Percentiles rank a stretch among this genome's conserved stretches.
Conservation (phyloP, 768 basidiomycete genomes). For the Phaeotremella fagi region DNA sequence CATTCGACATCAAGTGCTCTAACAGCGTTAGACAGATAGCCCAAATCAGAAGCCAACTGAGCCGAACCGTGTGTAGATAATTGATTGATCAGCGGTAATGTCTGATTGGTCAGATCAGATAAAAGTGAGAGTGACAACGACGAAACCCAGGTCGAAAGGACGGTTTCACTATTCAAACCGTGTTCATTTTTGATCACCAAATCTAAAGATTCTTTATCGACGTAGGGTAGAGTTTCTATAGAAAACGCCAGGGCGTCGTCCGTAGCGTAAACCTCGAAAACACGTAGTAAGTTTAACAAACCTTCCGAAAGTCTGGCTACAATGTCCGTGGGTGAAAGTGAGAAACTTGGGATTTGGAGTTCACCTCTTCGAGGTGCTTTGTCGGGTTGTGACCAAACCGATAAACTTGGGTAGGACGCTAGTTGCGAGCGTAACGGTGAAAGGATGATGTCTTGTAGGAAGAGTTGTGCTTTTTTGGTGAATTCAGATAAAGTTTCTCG, state of each 20-base stretch:
- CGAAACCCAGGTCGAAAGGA: constrained; percentile 85
- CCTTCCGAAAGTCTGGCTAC: constrained; percentile 88
- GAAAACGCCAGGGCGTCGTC: constrained; percentile 77
- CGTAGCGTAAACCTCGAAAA: constrained; percentile 90
- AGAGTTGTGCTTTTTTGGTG: constrained; percentile 67
- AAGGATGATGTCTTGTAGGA: constrained; percentile 76
- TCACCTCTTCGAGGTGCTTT: constrained; percentile 53
- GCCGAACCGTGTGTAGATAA: constrained; percentile 66
- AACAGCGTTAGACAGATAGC: constrained; percentile 85
- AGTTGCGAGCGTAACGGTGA: constrained; percentile 74
- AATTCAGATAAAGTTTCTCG: constrained; percentile 48
- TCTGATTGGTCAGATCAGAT: constrained; percentile 61
- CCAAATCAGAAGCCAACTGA: constrained; percentile 80
- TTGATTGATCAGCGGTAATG: constrained; percentile 66
- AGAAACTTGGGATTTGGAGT: constrained; percentile 80
- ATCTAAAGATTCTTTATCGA: constrained; percentile 54
- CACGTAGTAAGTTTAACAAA: constrained; percentile 81
- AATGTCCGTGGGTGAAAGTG: constrained; percentile 80
- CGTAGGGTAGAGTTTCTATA: constrained; percentile 69
- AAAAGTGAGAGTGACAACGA: constrained; percentile 80
- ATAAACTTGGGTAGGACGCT: constrained; percentile 60
- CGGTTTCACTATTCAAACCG: constrained; percentile 61
- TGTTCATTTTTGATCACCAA: constrained; percentile 2
- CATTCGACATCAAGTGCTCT: constrained; percentile 84
- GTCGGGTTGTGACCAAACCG: constrained; percentile 63